phyloP scores from a whole-genome alignment of 306 rosid species.

The Begonia peltatifolia region DNA sequence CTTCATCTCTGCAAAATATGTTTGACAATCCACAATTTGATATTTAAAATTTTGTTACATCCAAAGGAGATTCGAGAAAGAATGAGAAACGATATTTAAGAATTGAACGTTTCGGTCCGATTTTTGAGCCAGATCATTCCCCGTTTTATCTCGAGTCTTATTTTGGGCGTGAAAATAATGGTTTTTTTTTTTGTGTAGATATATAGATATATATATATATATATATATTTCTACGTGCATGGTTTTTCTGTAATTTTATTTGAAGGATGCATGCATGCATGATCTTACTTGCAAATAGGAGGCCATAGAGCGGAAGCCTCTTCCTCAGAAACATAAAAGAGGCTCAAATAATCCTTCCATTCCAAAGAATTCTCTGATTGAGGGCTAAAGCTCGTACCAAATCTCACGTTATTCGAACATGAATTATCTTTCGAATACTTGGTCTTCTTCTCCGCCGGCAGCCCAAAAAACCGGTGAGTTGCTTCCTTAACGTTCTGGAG shows the following conservation, averaged over 20 bases:
- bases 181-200: too few species aligned
- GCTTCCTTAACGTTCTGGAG: slow-evolving; percentile 31
- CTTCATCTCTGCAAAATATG: slow-evolving; percentile 18
- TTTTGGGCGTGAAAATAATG: too few species aligned
- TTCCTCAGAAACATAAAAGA: slow-evolving; percentile 41
- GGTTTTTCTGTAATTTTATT: too few species aligned
- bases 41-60: neutral
- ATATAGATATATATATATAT: too few species aligned
- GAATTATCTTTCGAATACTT: slow-evolving; percentile 25
- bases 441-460: slow-evolving; percentile 32
- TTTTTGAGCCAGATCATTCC: too few species aligned
- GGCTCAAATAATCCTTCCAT: slow-evolving; percentile 53
- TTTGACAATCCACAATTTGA: neutral
- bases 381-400: slow-evolving; percentile 40
- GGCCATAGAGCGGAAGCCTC: slow-evolving; percentile 49
- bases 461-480: slow-evolving; percentile 30
- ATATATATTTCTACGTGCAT: too few species aligned
- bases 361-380: slow-evolving; percentile 41
- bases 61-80: too few species aligned
- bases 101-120: too few species aligned
- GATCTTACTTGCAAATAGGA: slow-evolving; percentile 24
- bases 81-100: too few species aligned
- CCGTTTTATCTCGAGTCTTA: too few species aligned
- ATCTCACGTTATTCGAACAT: slow-evolving; percentile 19
- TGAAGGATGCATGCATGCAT: too few species aligned